Evolutionary conservation across 768 basidiomycete genomes (phyloP), one percentile per base, ranked within the genome.

Genomic region (Pulveroboletus sp.): DNA sequence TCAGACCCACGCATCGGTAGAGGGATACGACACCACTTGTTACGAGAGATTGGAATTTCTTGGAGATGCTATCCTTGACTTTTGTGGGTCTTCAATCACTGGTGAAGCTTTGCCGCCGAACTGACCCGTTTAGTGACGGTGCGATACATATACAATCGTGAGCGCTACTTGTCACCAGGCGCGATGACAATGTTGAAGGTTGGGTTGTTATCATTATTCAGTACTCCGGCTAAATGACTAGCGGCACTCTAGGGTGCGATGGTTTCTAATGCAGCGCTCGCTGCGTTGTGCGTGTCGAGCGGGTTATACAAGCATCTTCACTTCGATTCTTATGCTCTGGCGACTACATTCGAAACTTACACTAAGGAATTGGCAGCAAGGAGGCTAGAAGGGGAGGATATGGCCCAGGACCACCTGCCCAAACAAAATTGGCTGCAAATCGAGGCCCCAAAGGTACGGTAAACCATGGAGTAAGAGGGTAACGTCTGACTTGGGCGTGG

Each of bases 31-130:
- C 48, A 70, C 74, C 31, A 78, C 74, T 13, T 78, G 78, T 16
- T 86, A 87, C 60, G 86, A 90, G 59, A 75, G 86, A 49, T 75
- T 93, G 30, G 89, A 92, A 63, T 93, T 92, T 62, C 73, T 92
- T 34, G 91, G 91, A 12, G 91, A 93, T 68, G 88, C 87, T 2
- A 79, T 93, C 43, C 76, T 93, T 22, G 91, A 93, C 65, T 86
- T 89, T 50, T 67, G 90, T 92, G 60, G 47, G 87, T 71, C 12
- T 19, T 26, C 20, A 24, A 35, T 39, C 24, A 34, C 45, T 32
- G 9, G 16, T 24, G 10, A 37, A 16, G 29, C 8, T 45, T 24
- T 27, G 37, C 27, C 13, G 22, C 17, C 4, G n/a, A 35, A 44
- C 39, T 53, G 38, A 44, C 38, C 37, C 53, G 35, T 16, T 56